Evolutionary conservation across 148 eudicot genomes (phyloP).

Genomic region (Chenopodium album): DNA sequence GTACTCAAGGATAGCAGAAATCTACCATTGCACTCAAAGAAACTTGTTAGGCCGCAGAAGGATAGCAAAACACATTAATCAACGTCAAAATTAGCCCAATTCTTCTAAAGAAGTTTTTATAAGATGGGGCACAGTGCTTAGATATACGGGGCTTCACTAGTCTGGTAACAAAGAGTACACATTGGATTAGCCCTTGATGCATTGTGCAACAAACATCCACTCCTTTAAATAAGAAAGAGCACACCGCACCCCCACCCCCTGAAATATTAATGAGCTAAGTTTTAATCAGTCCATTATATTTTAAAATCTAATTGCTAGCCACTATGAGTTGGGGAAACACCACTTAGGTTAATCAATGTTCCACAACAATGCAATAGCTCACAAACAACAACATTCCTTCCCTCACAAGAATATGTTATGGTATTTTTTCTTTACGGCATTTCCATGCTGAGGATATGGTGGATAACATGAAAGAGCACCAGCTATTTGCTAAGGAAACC

Average conservation of each 20-base stretch:
- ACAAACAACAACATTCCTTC: background rate
- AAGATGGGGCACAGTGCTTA: background rate
- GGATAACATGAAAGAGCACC: background rate
- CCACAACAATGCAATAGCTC: background rate
- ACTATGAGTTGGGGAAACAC: background rate
- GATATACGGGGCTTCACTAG: background rate
- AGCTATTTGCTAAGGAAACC: background rate
- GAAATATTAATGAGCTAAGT: too few relatives aligned
- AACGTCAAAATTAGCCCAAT: background rate
- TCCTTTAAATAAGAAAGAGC: too few relatives aligned
- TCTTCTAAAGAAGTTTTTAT: background rate
- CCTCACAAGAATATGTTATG: background rate
- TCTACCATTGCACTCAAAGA: background rate
- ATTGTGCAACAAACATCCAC: background rate
- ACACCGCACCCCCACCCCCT: too few relatives aligned
- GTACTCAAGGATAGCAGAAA: background rate
- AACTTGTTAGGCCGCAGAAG: background rate
- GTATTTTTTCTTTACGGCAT: background rate
- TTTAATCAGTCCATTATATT: too few relatives aligned
- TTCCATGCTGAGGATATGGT: background rate
- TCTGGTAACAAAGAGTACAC: background rate
- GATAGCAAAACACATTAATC: background rate
- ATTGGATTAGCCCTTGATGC: background rate
- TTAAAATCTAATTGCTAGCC: background rate
- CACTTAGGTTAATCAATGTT: background rate